Base-by-base conservation (phyloP, 1,284 basidiomycete species). In the Somion occarium region DNA sequence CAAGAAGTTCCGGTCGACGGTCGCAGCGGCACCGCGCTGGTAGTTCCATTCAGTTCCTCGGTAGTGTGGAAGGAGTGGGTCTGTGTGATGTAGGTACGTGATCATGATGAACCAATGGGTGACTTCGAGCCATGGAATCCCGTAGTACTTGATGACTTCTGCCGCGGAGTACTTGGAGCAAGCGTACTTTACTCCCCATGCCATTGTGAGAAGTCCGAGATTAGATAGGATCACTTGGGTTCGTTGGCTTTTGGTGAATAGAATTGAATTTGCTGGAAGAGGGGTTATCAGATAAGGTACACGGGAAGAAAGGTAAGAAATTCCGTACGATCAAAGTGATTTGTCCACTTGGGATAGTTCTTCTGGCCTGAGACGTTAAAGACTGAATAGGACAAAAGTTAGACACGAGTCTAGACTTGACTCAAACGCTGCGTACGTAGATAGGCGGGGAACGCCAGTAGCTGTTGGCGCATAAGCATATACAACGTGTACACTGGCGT, bases 371-470 rank as follows among this genome's bases (percentile, higher is more conserved):
- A 83, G 4, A 82, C 79, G 61, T 84, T 84, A 66, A 72, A 78
- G 11, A 83, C 76, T 77, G 48, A 3, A 22, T 15, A 22, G 42
- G 11, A 22, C 15, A 23, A 22, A 13, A 19, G 24, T 22, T 15
- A 11, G 13, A 23, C 19, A 22, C 18, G 25, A 22, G 9, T 22
- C 5, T 20, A 30, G 3, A 24, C 18, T 30, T 38, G 37, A 15
- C 3, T 4, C 13, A 30, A 24, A 19, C 22, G 37, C 13, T 9
- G 66, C 71, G 63, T 63, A 73, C 74, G 64, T 51, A 89, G 81
- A 70, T 89, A 91, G 53, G 80, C 78, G 15, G 75, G 79, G 69
- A 88, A 91, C 2, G 89, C 91, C 19, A 88, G 74, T 11, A 90
- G 71, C 68, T 94, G 91, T 58, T 78, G 76, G 15, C 75, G 69